These are phyloP conservation scores for Dichotomopilus funicola DNA, from an alignment of 2,329 filamentous ascomycete genomes.

Conservation along the genomic window DNA sequence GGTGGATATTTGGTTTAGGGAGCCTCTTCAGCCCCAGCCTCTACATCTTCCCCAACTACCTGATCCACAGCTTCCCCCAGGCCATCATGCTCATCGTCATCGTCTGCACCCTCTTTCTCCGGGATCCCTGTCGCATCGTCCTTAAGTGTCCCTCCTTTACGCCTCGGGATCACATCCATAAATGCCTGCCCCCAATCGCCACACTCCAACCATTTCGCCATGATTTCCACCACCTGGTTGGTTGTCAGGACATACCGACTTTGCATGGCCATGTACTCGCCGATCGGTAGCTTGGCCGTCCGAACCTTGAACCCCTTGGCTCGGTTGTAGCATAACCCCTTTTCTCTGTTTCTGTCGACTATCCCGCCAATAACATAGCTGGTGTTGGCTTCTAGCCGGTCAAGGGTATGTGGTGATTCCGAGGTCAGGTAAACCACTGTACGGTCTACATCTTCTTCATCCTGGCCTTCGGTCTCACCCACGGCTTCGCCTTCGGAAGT, in stretches of 20 bases:
- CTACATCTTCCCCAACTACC: neutral
- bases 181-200: slow-evolving; percentile 92
- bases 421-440: slow-evolving; percentile 80
- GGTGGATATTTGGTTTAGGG: neutral
- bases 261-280: slow-evolving; percentile 89
- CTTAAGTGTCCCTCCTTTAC: slow-evolving; percentile 73
- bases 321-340: slow-evolving; percentile 83
- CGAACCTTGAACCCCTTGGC: slow-evolving; percentile 69
- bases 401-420: slow-evolving; percentile 81
- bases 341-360: slow-evolving; percentile 94
- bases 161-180: slow-evolving; percentile 76
- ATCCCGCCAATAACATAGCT: slow-evolving; percentile 91
- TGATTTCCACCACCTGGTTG: slow-evolving; percentile 95
- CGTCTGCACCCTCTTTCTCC: slow-evolving; percentile 27
- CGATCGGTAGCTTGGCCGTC: slow-evolving; percentile 88
- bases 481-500: slow-evolving; percentile 1
- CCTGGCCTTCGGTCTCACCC: slow-evolving; percentile 22
- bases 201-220: slow-evolving; percentile 84
- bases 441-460: slow-evolving; percentile 35
- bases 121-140: slow-evolving; percentile 25
- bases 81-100: slow-evolving; percentile 22
- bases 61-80: neutral
- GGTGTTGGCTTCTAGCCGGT: slow-evolving; percentile 76
- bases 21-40: neutral
- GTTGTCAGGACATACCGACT: slow-evolving; percentile 82